A percentile compares a stretch with the other conserved stretches of the same genome.
Evolutionary conservation across 2,329 filamentous ascomycete species (phyloP).

Genomic region (Ophioceras dolichostomum): DNA sequence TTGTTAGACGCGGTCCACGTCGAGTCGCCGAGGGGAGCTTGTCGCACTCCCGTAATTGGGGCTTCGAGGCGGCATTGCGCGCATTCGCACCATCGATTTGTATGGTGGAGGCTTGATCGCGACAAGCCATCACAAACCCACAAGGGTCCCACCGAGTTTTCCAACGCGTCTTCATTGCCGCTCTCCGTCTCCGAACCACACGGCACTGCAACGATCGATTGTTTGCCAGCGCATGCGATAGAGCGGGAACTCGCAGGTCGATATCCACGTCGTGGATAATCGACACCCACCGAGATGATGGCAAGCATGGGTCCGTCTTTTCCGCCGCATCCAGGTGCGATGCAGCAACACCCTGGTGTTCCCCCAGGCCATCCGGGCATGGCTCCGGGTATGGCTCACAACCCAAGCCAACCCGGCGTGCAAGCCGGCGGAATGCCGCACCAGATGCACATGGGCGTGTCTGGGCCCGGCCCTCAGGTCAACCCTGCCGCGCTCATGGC

Average conservation of each 20-base stretch:
- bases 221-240: slow-evolving; percentile 31
- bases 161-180: not conserved
- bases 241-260: slow-evolving; percentile 30
- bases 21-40: not conserved
- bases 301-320: slow-evolving; percentile 53
- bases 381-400: slow-evolving; percentile 51
- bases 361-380: slow-evolving; percentile 49
- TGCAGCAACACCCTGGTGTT: slow-evolving; percentile 60
- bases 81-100: too few species aligned
- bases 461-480: slow-evolving; percentile 59
- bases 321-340: slow-evolving; percentile 54
- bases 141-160: not conserved
- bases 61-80: too few species aligned
- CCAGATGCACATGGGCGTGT: slow-evolving; percentile 62
- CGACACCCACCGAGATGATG: slow-evolving; percentile 50
- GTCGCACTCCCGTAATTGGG: too few species aligned
- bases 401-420: slow-evolving; percentile 56
- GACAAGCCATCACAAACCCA: not conserved
- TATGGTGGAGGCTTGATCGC: not conserved
- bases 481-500: slow-evolving; percentile 60
- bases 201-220: too few species aligned
- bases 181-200: not conserved
- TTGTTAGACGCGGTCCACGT: not conserved
- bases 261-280: slow-evolving; percentile 49
- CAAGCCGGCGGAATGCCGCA: slow-evolving; percentile 54